Base-by-base conservation (phyloP, 306 rosid genomes). In the Rosa lucieae region DNA sequence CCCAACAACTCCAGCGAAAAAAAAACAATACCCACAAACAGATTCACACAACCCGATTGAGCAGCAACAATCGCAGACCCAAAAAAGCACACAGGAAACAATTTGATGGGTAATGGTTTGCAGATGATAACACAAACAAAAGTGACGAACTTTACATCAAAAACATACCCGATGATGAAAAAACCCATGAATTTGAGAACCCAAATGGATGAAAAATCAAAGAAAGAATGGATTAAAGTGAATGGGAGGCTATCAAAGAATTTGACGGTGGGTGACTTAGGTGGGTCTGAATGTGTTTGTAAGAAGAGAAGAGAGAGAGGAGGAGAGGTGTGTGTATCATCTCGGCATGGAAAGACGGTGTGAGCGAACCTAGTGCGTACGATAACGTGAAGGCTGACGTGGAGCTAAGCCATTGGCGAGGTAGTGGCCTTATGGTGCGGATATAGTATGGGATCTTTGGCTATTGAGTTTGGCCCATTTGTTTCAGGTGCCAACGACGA, bases 231-330 rank as follows among this genome's bases (percentile, higher is more conserved):
- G 73, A 47, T 78, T 70, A 10, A 61, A 70, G 35, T 35, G 37
- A 53, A 84, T 80, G 80, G 73, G 61, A 66, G 78, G 59, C 53
- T 56, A 47, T 37, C 53, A 46, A 63, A 65, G 67, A 78, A 69
- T 72, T 62, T 75, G 83, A 82, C 76, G 79, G 79, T 78, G 83
- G 70, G 85, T 55, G 85, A 78, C 85, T 82, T 82, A 62, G 82
- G 83, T 82, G 83, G 84, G 79, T 76, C 79, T 76, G 72, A 46
- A 76, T 63, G 72, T 73, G 72, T 62, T 71, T 67, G 48, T 39
- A 8, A 66, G 47, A 66, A 44, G 67, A 59, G 47, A 44, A 13
- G 68, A 53, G 67, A 72, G 78, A 32, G 62, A 74, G 52, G 49
- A 62, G 61, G 70, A 52, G 76, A 62, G 8, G 40, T 4, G 67